Base-by-base conservation (phyloP, 169 alveolate species). In the Plasmodium billcollinsi region DNA sequence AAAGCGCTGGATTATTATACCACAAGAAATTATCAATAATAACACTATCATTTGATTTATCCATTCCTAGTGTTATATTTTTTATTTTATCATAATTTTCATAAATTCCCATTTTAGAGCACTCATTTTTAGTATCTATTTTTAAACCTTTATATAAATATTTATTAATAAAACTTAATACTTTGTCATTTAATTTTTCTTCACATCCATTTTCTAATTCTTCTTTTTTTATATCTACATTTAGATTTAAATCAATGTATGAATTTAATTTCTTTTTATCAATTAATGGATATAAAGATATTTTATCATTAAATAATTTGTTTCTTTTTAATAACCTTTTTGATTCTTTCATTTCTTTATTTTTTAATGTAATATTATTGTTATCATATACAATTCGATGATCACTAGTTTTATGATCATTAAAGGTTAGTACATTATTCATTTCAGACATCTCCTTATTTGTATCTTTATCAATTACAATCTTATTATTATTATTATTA, bases 11-110 rank as follows among this genome's bases (percentile, higher is more conserved):
- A 26, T 83, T 83, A 11, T 70, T 83, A 9, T 61, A 59, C 91
- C 91, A 83, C n/a, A 83, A 21, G 21, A 14, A 83, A 7, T 83
- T 83, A 7, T 83, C 85, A 56, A 83, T 70, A 15, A 78, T 75
- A 4, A 83, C 69, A 33, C 62, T 56, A 56, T 70, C 59, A 11
- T 72, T 29, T 5, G 24, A 49, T 5, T 70, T 58, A 12, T 70
- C 66, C n/a, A 26, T 43, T 20, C 52, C 54, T 21, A 47, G 15
- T 9, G 15, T 39, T 4, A 18, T 39, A 58, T 43, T 56, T 12
- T 59, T 83, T 20, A 49, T 5, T 24, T 52, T 45, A 7, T 83
- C 89, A 63, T 78, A 20, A 24, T 33, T 26, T 52, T 78, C 89
- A 65, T 7, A 47, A 20, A 14, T 24, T 33, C 71, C 70, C n/a